phyloP scores from a whole-genome alignment of 2,329 filamentous ascomycete species.

The Fusarium hostae region DNA sequence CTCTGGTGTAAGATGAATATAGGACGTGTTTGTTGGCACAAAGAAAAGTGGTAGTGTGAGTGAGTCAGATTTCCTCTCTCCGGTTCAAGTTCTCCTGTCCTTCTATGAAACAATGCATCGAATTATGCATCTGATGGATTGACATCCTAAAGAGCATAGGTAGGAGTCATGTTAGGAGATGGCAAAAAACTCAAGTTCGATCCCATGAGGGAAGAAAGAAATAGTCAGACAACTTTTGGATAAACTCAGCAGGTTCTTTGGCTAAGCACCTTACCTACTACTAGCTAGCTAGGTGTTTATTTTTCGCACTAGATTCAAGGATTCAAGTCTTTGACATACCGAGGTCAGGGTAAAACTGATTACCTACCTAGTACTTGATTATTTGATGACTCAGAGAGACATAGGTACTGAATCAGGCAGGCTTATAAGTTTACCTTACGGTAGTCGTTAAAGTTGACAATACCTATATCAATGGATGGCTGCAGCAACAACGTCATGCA shows the following conservation, averaged over 20 bases:
- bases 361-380: too few species aligned
- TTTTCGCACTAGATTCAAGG: not conserved
- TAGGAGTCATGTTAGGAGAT: not conserved
- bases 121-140: not conserved
- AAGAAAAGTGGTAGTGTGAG: not conserved
- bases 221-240: not conserved
- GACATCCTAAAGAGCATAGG: not conserved
- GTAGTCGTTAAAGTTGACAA: not conserved
- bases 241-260: not conserved
- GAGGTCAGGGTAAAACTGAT: not conserved
- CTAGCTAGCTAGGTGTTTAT: not conserved
- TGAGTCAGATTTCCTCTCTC: not conserved
- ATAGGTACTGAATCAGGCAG: not conserved
- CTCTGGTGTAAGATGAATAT: not conserved
- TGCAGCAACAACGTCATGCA: slow-evolving; percentile 18
- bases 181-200: not conserved
- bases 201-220: not conserved
- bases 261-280: not conserved
- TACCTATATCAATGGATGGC: not conserved
- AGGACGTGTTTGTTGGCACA: not conserved
- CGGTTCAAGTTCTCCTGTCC: too few species aligned
- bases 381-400: not conserved
- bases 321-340: not conserved
- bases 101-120: not conserved
- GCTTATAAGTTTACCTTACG: not conserved